Evolutionary conservation across 495 filamentous ascomycete genomes (phyloP).

Genomic region (Gamarada debralockiae): DNA sequence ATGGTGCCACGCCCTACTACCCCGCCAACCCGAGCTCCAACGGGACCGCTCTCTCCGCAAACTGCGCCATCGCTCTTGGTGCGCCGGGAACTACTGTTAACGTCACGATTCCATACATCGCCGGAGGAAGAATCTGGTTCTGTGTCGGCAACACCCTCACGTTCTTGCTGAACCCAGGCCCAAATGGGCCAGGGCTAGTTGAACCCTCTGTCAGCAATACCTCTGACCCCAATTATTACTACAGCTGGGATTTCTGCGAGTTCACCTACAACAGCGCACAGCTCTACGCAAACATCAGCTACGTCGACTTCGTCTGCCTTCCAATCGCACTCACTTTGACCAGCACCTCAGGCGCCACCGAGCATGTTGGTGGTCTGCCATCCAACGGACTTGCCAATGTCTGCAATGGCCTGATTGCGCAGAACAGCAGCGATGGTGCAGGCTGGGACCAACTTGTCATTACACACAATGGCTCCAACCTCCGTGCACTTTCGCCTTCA

Average conservation of each 20-base stretch:
- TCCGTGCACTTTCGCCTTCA: conserved; percentile 66
- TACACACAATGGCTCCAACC: conserved; percentile 39
- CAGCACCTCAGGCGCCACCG: conserved; percentile 42
- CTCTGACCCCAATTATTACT: conserved; percentile 58
- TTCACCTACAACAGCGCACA: conserved; percentile 66
- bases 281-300: conserved; percentile 69
- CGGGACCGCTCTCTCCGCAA: conserved; percentile 38
- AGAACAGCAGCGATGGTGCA: conserved; percentile 49
- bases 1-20: conserved; percentile 41
- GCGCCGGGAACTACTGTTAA: conserved; percentile 51
- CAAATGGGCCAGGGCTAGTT: conserved; percentile 54
- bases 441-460: conserved; percentile 61
- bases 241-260: conserved; percentile 65
- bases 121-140: conserved; percentile 67
- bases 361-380: conserved; percentile 56
- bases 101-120: conserved; percentile 61
- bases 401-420: conserved; percentile 45
- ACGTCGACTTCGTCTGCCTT: conserved; percentile 68
- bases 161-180: conserved; percentile 64
- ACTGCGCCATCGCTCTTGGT: conserved; percentile 63
- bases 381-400: conserved; percentile 53
- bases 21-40: conserved; percentile 45
- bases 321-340: conserved; percentile 59
- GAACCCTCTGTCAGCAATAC: conserved; percentile 66
- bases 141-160: conserved; percentile 54